Conservation (phyloP, 768 basidiomycete species). For the Tubosaeta sp. region DNA sequence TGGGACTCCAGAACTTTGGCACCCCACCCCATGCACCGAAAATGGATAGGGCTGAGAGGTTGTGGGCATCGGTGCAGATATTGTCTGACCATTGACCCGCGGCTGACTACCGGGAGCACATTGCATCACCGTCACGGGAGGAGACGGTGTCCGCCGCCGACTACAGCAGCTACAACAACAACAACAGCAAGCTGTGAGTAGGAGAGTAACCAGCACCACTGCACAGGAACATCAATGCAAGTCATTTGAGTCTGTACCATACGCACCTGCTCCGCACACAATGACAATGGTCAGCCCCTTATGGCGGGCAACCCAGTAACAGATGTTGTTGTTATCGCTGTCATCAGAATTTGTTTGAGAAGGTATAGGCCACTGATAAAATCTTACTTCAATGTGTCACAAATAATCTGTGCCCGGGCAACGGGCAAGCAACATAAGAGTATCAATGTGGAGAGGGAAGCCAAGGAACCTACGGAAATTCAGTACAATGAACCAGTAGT, state of each 20-base stretch:
- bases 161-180: neutral
- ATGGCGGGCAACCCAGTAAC: constrained; percentile 3
- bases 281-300: neutral
- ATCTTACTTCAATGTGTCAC: constrained; percentile 6
- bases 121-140: neutral
- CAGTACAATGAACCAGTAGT: neutral
- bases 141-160: neutral
- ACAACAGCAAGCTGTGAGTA: neutral
- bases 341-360: neutral
- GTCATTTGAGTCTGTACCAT: neutral
- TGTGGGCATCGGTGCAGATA: neutral
- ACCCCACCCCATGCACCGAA: neutral
- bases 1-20: neutral
- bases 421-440: constrained; percentile 9
- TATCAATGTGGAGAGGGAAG: neutral
- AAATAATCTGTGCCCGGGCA: constrained; percentile 8
- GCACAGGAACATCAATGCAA: neutral
- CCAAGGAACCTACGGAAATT: constrained; percentile 4
- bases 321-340: constrained; percentile 7
- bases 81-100: neutral
- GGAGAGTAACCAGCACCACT: constrained; percentile 4
- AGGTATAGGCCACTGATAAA: neutral
- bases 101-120: constrained; percentile 1
- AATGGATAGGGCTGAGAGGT: constrained; percentile 1
- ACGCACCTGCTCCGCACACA: constrained; percentile 3